Evolutionary conservation across 129 eudicot genomes (phyloP), one percentile per base, ranked within the genome.

Genomic region (Silybum marianum): DNA sequence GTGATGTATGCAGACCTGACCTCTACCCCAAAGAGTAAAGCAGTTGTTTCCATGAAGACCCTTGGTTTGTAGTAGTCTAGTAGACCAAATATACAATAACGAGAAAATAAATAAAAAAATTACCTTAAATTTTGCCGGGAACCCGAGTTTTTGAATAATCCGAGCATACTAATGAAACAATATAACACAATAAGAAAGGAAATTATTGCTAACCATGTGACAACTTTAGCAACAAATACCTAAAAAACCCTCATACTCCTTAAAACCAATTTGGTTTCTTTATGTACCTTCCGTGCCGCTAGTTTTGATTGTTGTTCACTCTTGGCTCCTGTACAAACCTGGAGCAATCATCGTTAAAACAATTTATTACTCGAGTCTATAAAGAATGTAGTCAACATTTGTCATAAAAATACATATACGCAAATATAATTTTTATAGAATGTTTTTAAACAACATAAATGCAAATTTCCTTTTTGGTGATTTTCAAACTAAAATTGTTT

Each of bases 291-390:
- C 34, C 97, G 86, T 58, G 97, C 96, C 0, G 96, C 98, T 77
- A 92, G 72, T 82, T 86, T 94, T 62, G 98, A 94, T 68, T 92
- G 97, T 39, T 94, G 92, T 78, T 94, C 98, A 82, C 98, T 94
- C 86, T 94, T 94, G 14, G 98, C 98, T 80, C 98, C 98, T 6
- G 98, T 94, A 74, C 97, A 94, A 70, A 95, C 97, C 98, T 95
- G 78, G 51, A 69, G 63, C 62, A 72, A 76, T 62, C 74, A 83
- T 48, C 72, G 54, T 51, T 82, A 36, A n/a, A 11, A 69, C 48
- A 71, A 62, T 39, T 71, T 28, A 62, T 22, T 14, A 77, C 24
- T 70, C 65, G 25, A 69, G 82, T 38, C 16, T 12, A 23, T 18
- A 1, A 9, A 58, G 46, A 26, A 10, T 6, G 21, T 26, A 66